phyloP scores from a whole-genome alignment of 2,329 filamentous ascomycete genomes.

The Monilinia polystroma region DNA sequence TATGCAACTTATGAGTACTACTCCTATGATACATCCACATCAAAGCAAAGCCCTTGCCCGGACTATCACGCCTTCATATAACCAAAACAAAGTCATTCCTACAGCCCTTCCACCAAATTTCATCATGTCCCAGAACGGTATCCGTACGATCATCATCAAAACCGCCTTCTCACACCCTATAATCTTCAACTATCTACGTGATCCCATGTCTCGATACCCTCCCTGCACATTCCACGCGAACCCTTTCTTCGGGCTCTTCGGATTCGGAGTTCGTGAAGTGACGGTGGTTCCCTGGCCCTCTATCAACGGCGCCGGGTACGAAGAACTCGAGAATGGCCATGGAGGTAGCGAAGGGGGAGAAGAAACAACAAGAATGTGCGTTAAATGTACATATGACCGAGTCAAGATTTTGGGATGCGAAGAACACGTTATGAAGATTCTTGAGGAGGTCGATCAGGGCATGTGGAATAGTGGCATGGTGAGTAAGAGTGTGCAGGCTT shows the following conservation, averaged over 20 bases:
- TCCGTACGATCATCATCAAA: slow-evolving; percentile 27
- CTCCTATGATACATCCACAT: no score
- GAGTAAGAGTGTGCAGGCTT: slow-evolving; percentile 22
- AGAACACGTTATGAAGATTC: slow-evolving; percentile 24
- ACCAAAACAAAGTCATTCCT: background rate
- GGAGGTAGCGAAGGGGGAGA: background rate
- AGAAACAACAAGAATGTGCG: slow-evolving; percentile 32
- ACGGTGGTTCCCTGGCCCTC: slow-evolving; percentile 28
- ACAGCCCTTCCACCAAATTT: background rate
- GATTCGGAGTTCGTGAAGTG: slow-evolving; percentile 27
- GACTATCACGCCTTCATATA: background rate
- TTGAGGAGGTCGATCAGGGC: slow-evolving; percentile 25
- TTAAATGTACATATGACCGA: slow-evolving; percentile 31
- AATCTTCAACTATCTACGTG: slow-evolving; percentile 34
- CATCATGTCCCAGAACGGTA: slow-evolving; percentile 5
- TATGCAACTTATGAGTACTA: background rate
- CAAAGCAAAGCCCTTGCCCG: background rate
- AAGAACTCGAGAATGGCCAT: slow-evolving; percentile 33
- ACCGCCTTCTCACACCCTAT: slow-evolving; percentile 38
- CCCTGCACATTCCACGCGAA: slow-evolving; percentile 33
- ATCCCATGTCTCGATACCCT: slow-evolving; percentile 6
- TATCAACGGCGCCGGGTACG: slow-evolving; percentile 26
- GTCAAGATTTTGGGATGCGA: slow-evolving; percentile 31
- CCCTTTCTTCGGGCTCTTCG: slow-evolving; percentile 36
- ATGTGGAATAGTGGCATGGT: slow-evolving; percentile 24